Evolutionary conservation across 2,329 filamentous ascomycete species (phyloP), one percentile per base, ranked within the genome.

Genomic region (Aspergillus sp.): DNA sequence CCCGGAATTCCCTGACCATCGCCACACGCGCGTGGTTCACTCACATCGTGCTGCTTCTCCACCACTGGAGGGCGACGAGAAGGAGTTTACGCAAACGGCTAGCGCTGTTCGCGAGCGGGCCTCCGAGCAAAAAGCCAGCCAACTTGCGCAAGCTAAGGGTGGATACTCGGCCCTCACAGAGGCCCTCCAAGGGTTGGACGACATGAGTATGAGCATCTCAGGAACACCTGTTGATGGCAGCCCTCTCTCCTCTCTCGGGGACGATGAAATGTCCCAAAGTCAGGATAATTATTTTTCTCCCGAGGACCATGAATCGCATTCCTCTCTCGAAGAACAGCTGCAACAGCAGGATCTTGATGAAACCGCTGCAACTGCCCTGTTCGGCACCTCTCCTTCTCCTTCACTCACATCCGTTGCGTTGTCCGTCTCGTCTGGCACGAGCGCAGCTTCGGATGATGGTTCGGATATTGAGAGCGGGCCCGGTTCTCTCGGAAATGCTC

Each of bases 81-180:
- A 89, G 70, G 95, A 98, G 75, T 99, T 99, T 71, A 97, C 93
- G 6, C 91, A 96, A 76, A 98, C 93, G 1, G 95, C 95, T 15
- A 90, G 91, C 65, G 91, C 89, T 49, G 84, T 98, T 66, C 90
- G 85, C 58, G 80, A 83, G 76, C 82, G 80, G 63, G 73, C 75
- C 30, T 76, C 75, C 20, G 69, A 74, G 61, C 71, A 78, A 60
- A 74, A 69, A 63, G 65, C 66, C 39, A 66, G 33, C 54, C 61
- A 67, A 64, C 56, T 59, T 51, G 61, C 67, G 52, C 61, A 65
- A 48, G 53, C 68, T 39, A 61, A 62, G 66, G 71, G 70, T 68
- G 51, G 66, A 61, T 62, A 61, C 60, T 74, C 71, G 65, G 62
- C 73, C 61, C 55, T 69, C 66, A 56, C 80, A n/a, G 74, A 76